Percentiles rank a stretch among this genome's conserved stretches.
phyloP scores from a whole-genome alignment of 805 yeast genomes.

The Starmerella roubikii region DNA sequence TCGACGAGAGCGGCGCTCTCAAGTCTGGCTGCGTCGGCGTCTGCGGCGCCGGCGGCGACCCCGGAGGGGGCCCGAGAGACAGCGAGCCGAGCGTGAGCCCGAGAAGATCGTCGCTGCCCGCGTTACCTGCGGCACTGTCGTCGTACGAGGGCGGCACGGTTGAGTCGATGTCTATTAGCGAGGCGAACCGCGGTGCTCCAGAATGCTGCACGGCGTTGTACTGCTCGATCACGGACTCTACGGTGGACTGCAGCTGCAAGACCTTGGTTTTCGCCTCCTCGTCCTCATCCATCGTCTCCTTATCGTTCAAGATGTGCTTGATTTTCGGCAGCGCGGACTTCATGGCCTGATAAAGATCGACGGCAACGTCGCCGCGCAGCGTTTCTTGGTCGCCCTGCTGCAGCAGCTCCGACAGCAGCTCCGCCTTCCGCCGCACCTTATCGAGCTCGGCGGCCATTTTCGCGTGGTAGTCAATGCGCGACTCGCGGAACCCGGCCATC shows the following conservation, averaged over 20 bases:
- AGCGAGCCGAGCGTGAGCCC: constrained; percentile 42
- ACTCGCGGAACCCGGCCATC: constrained; percentile 94
- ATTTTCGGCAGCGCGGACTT: constrained; percentile 79
- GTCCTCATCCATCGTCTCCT: constrained; percentile 46
- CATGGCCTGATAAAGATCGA: constrained; percentile 63
- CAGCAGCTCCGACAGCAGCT: constrained; percentile 78
- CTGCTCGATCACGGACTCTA: constrained; percentile 55
- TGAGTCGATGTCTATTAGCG: constrained; percentile 66
- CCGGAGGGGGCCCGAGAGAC: constrained; percentile 21
- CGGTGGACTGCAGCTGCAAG: constrained; percentile 57
- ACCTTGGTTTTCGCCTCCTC: constrained; percentile 50
- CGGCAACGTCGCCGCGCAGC: constrained; percentile 51
- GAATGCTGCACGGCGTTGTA: constrained; percentile 37
- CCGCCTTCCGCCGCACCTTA: constrained; percentile 72
- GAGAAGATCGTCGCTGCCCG: constrained; percentile 42
- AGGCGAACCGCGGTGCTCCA: constrained; percentile 26
- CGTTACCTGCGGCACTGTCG: neutral
- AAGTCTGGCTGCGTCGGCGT: constrained; percentile 9
- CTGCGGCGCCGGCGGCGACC: neutral
- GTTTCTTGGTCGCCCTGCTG: constrained; percentile 26
- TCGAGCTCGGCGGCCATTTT: constrained; percentile 74
- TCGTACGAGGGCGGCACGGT: neutral
- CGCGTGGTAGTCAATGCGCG: constrained; percentile 56
- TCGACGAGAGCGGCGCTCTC: neutral
- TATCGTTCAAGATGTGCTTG: constrained; percentile 71